These are phyloP conservation scores for Vitis cinerea DNA, from an alignment of 164 flowering plant species.

Conservation along the genomic window DNA sequence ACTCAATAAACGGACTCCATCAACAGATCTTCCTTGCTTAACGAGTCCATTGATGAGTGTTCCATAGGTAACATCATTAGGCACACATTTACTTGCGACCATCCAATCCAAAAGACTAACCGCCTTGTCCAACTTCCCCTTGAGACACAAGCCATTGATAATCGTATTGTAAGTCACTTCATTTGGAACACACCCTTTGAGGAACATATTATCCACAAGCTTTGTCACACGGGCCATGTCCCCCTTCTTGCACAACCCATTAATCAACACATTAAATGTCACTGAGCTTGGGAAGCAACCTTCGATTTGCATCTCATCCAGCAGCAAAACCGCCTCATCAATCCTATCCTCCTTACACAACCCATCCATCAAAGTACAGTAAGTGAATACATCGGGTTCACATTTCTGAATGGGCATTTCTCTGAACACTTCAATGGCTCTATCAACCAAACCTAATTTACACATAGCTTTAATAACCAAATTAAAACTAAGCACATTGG, in stretches of 20 bases:
- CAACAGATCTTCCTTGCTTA: constrained; percentile 60
- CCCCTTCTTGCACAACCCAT: constrained; percentile 77
- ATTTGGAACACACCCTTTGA: constrained; percentile 86
- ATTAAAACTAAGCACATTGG: constrained; percentile 71
- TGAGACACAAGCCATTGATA: constrained; percentile 71
- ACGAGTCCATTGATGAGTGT: constrained; percentile 80
- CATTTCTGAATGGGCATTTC: constrained; percentile 58
- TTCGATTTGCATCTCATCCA: constrained; percentile 95
- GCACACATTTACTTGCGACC: constrained; percentile 62
- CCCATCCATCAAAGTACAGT: constrained; percentile 87
- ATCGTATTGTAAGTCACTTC: constrained; percentile 79
- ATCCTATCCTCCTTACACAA: constrained; percentile 71
- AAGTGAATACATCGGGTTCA: constrained; percentile 74
- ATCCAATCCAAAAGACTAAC: constrained; percentile 57
- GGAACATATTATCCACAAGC: constrained; percentile 80
- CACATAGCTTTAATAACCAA: constrained; percentile 72
- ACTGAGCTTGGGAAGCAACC: constrained; percentile 67
- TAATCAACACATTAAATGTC: constrained; percentile 68
- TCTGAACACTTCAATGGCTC: constrained; percentile 63
- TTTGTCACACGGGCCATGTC: constrained; percentile 67
- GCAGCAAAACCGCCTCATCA: constrained; percentile 75
- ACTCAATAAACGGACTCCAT: constrained; percentile 42
- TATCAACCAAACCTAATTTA: constrained; percentile 57
- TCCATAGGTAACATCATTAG: constrained; percentile 75
- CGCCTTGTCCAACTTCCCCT: constrained; percentile 80